These are phyloP conservation scores for Aspergillus spinulosporus DNA, from an alignment of 2,329 filamentous ascomycete genomes.

Conservation along the genomic window DNA sequence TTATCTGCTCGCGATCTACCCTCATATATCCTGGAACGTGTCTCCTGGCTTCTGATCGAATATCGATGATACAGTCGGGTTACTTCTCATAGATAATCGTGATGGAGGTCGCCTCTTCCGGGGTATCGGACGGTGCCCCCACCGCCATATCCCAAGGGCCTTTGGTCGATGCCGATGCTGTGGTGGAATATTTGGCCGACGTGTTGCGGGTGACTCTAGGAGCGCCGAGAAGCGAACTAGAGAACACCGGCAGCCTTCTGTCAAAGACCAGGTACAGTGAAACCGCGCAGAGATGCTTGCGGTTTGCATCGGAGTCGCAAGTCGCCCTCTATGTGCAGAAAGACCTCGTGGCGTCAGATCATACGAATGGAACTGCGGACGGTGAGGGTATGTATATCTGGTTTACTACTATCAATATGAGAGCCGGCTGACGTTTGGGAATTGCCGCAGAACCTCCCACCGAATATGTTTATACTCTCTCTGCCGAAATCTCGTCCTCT, in stretches of 20 bases:
- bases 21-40: not conserved
- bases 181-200: constrained; percentile 70
- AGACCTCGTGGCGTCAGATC: constrained; percentile 58
- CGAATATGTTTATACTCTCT: constrained; percentile 73
- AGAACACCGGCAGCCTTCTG: constrained; percentile 77
- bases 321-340: constrained; percentile 90
- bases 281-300: constrained; percentile 80
- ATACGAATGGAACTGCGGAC: constrained; percentile 43
- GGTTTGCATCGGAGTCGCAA: constrained; percentile 87
- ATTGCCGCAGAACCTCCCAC: constrained; percentile 28
- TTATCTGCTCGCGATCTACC: constrained; percentile 17
- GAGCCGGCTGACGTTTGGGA: not conserved
- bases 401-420: not conserved
- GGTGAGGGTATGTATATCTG: constrained; percentile 43
- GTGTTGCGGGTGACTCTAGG: constrained; percentile 74
- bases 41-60: constrained; percentile 3
- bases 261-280: constrained; percentile 71
- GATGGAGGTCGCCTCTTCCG: constrained; percentile 43
- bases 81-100: constrained; percentile 27
- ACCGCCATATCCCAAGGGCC: constrained; percentile 30
- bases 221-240: constrained; percentile 74
- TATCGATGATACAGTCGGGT: constrained; percentile 35
- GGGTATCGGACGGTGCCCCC: constrained; percentile 38
- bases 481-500: constrained; percentile 73
- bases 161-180: constrained; percentile 63